Percentiles rank a stretch among this genome's conserved stretches.
Conservation (phyloP, 345 rosid species). For the Salix arbutifolia region DNA sequence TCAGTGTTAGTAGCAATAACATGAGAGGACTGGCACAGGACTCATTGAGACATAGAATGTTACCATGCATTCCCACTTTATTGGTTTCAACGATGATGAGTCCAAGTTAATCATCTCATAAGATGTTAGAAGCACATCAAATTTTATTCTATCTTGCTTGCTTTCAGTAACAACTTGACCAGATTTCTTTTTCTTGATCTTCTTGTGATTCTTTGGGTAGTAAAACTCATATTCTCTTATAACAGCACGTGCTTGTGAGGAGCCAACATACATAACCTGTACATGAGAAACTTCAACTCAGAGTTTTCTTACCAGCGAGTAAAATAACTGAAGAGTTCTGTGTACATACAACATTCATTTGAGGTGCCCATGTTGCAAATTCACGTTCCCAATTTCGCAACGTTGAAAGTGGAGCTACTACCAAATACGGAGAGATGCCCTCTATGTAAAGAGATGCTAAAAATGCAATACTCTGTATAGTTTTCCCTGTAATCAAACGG, state of each 20-base stretch:
- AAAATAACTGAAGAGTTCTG: slow-evolving; percentile 5
- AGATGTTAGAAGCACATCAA: slow-evolving; percentile 96
- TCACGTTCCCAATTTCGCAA: slow-evolving; percentile 98
- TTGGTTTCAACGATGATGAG: slow-evolving; percentile 71
- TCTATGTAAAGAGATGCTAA: slow-evolving; percentile 89
- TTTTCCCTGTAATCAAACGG: slow-evolving; percentile 64
- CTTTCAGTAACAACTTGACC: slow-evolving; percentile 71
- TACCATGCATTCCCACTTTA: slow-evolving; percentile 99
- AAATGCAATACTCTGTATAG: slow-evolving; percentile 98
- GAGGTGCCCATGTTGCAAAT: slow-evolving; percentile 98
- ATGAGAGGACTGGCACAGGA: slow-evolving; percentile 9
- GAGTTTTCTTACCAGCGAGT: neutral
- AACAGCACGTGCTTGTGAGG: slow-evolving; percentile 76
- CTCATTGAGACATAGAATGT: slow-evolving; percentile 18
- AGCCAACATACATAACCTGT: slow-evolving; percentile 94
- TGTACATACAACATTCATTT: slow-evolving; percentile 89
- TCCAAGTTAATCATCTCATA: slow-evolving; percentile 98
- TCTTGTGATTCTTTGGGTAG: slow-evolving; percentile 61
- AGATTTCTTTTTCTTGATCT: slow-evolving; percentile 86
- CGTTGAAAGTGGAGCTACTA: slow-evolving; percentile 99
- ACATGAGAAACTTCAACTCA: slow-evolving; percentile 17
- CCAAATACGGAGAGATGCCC: slow-evolving; percentile 64
- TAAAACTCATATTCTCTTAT: slow-evolving; percentile 95
- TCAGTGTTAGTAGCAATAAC: slow-evolving; percentile 17
- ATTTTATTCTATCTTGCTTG: slow-evolving; percentile 93